These are phyloP conservation scores for Cocos nucifera DNA, from an alignment of 176 grass and related monocot genomes.

Conservation along the genomic window DNA sequence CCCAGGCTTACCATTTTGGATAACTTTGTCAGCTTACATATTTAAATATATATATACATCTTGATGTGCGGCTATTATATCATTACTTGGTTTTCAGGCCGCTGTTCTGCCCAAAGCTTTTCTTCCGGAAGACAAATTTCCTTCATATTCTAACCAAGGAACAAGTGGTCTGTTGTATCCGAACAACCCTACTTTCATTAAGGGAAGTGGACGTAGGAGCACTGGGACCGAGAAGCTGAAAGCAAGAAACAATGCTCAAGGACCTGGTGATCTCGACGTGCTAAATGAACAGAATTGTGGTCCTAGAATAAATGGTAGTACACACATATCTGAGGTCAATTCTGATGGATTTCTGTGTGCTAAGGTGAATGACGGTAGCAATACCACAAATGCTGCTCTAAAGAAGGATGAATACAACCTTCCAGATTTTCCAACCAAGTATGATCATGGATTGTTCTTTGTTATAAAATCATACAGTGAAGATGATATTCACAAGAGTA, in stretches of 20 bases:
- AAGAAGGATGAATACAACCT: slow-evolving; percentile 21
- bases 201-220: not conserved
- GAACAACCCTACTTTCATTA: not conserved
- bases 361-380: not conserved
- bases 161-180: not conserved
- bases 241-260: not conserved
- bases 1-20: no score
- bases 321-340: no score
- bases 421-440: slow-evolving; percentile 14
- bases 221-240: slow-evolving; percentile 1
- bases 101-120: not conserved
- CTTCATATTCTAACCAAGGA: slow-evolving; percentile 2
- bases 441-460: slow-evolving; percentile 19
- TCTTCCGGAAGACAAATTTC: not conserved
- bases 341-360: not conserved
- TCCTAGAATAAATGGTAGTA: not conserved
- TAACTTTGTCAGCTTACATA: no score
- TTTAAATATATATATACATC: no score
- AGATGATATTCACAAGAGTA: slow-evolving; percentile 30
- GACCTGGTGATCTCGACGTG: not conserved
- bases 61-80: no score
- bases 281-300: not conserved
- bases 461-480: slow-evolving; percentile 28
- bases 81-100: no score
- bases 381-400: not conserved